A percentile compares a stretch with the other conserved stretches of the same genome.
Conservation (phyloP, 1,139 yeast genomes). For the Lodderomyces theae region DNA sequence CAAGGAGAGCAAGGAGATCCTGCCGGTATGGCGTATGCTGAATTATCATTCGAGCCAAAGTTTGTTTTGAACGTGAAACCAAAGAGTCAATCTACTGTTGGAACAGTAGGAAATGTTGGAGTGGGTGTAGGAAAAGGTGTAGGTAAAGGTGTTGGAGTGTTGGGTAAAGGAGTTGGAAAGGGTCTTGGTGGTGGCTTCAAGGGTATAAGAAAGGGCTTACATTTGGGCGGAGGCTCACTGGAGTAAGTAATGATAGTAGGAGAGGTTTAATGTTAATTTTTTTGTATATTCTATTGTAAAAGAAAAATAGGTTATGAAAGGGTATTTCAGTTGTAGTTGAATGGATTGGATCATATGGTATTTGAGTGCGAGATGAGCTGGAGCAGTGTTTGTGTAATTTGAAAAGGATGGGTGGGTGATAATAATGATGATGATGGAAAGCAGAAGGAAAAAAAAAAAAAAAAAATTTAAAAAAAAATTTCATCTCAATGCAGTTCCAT, state of each 20-base stretch:
- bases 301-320: not conserved
- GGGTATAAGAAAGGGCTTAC: constrained; percentile 34
- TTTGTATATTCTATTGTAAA: not conserved
- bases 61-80: constrained; percentile 54
- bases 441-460: not conserved
- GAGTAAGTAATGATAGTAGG: no score
- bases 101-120: constrained; percentile 22
- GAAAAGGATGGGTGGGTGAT: no score
- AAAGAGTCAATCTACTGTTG: constrained; percentile 38
- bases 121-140: constrained; percentile 40
- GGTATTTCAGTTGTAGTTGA: not conserved
- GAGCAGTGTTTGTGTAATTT: not conserved
- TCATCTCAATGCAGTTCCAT: not conserved
- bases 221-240: not conserved
- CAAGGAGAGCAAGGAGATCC: constrained; percentile 52
- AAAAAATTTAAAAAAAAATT: constrained; percentile 3
- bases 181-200: constrained; percentile 40
- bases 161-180: constrained; percentile 35
- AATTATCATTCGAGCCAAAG: constrained; percentile 64
- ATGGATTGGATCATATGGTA: no score
- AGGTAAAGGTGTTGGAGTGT: constrained; percentile 42
- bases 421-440: not conserved
- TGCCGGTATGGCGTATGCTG: constrained; percentile 64
- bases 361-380: not conserved
- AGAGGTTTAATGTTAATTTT: not conserved